phyloP scores from a whole-genome alignment of 2,329 filamentous ascomycete species.

The Botrytis squamosa region DNA sequence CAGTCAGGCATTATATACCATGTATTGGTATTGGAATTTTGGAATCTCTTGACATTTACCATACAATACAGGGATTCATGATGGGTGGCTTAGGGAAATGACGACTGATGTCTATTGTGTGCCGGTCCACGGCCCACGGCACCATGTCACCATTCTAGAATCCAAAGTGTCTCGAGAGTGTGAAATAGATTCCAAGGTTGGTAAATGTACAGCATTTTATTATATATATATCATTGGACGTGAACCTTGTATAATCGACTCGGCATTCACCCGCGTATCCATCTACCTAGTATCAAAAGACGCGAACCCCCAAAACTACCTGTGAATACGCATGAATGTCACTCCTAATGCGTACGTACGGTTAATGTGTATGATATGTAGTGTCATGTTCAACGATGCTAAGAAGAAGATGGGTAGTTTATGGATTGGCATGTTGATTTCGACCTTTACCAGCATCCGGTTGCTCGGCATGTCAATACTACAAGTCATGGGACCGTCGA shows the following conservation, averaged over 20 bases:
- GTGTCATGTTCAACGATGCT: not conserved
- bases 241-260: not conserved
- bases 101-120: not conserved
- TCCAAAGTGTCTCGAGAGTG: not conserved
- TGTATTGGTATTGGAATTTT: not conserved
- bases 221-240: not conserved
- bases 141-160: not conserved
- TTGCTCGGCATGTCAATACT: conserved; percentile 2
- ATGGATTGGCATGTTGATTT: not conserved
- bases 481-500: not conserved
- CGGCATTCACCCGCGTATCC: not conserved
- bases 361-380: not conserved
- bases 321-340: not conserved
- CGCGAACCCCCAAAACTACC: not conserved
- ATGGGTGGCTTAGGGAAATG: conserved; percentile 9
- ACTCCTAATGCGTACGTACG: too few relatives aligned
- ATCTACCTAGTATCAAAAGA: not conserved
- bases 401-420: not conserved
- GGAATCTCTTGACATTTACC: not conserved
- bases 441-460: not conserved
- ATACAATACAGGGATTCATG: not conserved
- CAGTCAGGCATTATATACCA: not conserved
- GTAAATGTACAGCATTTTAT: not conserved
- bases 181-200: not conserved
- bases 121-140: not conserved